Evolutionary conservation across 305 asterid genomes (phyloP).

Genomic region (Fraxinus baroniana): DNA sequence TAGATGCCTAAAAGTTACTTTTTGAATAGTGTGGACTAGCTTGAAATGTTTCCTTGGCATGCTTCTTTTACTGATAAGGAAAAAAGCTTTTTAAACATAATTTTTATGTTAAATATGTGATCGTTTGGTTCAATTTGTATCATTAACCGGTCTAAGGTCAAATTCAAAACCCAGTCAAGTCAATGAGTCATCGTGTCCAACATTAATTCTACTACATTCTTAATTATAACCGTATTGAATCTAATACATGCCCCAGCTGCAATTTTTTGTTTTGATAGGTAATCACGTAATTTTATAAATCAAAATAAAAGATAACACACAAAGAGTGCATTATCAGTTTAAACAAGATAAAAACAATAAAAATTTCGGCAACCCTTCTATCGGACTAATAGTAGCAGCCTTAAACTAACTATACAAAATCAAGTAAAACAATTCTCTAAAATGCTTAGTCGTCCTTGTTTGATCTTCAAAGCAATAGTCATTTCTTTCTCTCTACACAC

Average conservation of each 20-base stretch:
- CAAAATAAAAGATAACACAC: too few relatives aligned
- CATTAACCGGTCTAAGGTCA: slow-evolving; percentile 18
- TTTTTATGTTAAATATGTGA: background rate
- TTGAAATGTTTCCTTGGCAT: slow-evolving; percentile 1
- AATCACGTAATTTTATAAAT: too few relatives aligned
- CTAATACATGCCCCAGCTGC: background rate
- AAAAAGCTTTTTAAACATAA: background rate
- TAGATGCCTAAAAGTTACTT: background rate
- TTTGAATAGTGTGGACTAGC: slow-evolving; percentile 1
- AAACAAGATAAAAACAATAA: too few relatives aligned
- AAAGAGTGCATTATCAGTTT: too few relatives aligned
- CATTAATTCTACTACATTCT: background rate
- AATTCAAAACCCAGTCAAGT: background rate
- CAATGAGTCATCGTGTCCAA: background rate
- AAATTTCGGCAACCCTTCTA: too few relatives aligned
- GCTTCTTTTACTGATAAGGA: background rate
- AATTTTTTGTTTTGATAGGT: too few relatives aligned
- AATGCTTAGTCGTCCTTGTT: too few relatives aligned
- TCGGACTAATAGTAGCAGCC: too few relatives aligned
- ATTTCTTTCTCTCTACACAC: too few relatives aligned
- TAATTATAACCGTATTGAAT: background rate
- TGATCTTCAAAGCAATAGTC: too few relatives aligned
- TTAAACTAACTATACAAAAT: too few relatives aligned
- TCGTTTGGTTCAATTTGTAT: background rate
- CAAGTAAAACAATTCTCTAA: too few relatives aligned